A percentile compares a stretch with the other conserved stretches of the same genome.
These are phyloP conservation scores for Symbiodinium natans DNA, from an alignment of 73 alveolate species.

Conservation along the genomic window DNA sequence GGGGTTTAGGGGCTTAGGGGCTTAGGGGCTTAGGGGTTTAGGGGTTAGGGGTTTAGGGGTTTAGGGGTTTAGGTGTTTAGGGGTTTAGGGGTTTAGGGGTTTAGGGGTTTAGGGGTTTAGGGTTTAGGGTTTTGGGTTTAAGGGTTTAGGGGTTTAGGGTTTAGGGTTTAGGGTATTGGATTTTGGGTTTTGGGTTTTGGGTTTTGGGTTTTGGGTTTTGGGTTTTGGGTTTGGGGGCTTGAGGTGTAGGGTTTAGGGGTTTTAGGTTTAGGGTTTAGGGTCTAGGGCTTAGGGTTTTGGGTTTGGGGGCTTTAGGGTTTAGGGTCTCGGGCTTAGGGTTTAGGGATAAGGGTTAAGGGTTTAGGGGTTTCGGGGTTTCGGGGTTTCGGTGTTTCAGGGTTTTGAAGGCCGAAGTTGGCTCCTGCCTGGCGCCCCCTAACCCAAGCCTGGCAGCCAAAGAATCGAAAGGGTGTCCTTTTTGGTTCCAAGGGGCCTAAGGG, in stretches of 20 bases:
- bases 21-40: too few species aligned
- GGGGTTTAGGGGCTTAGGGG: not conserved
- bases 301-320: not conserved
- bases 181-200: not conserved
- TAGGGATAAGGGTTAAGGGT: too few species aligned
- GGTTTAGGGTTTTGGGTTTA: too few species aligned
- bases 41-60: not conserved
- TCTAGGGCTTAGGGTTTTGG: not conserved
- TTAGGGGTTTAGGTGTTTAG: not conserved
- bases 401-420: too few species aligned
- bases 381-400: too few species aligned
- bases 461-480: too few species aligned
- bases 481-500: too few species aligned
- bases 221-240: not conserved
- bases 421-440: too few species aligned
- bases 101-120: too few species aligned
- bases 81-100: not conserved
- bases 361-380: too few species aligned
- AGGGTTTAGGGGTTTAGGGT: not conserved
- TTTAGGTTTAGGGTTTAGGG: not conserved
- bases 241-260: not conserved
- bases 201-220: not conserved
- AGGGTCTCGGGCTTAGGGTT: too few species aligned
- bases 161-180: not conserved
- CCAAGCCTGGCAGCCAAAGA: too few species aligned